Evolutionary conservation across 1,284 basidiomycete genomes (phyloP), one percentile per base, ranked within the genome.

Genomic region (Apiotrichum veenhuisii): DNA sequence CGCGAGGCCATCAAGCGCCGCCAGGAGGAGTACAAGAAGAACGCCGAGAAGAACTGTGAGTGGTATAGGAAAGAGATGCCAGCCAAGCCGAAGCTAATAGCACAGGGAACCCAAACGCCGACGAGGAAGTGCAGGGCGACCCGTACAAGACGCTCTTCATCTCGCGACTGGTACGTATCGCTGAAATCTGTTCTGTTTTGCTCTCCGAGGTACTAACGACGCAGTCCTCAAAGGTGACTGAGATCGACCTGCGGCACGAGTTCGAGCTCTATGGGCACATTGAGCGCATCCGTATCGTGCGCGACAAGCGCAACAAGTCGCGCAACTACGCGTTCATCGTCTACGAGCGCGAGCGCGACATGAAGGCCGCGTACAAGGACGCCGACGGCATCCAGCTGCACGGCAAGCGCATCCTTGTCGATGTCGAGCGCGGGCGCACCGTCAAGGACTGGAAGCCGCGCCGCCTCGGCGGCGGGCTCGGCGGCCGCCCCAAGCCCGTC

Each of bases 331-430:
- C 95, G 18, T 99, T 99, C 77, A 83, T 99, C 61, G 91, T 98
- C 9, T 99, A 92, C 69, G 96, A 99, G 75, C 85, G 94, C 26
- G 96, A 98, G 79, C 85, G 93, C 59, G 96, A 99, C 75, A 98
- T 98, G 96, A 97, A 97, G 84, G 95, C 93, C 61, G 96, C 95
- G 12, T 99, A 98, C 83, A 98, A 98, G 79, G 95, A 98, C 73
- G 96, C 94, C n/a, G 95, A 98, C 70, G 91, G 94, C 17, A 83
- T 98, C 47, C 89, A 91, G 61, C 92, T 99, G 67, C 88, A 92
- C 82, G 91, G 91, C 68, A 93, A 96, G 72, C 83, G 89, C 62
- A 92, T 98, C 60, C 82, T 98, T 42, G 95, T 99, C 51, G 96
- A 99, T 72, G 95, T 99, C 52, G 96, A 99, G 78, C 87, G 96